Evolutionary conservation across 2,329 filamentous ascomycete genomes (phyloP).

Genomic region (Elsinoe arachidis): DNA sequence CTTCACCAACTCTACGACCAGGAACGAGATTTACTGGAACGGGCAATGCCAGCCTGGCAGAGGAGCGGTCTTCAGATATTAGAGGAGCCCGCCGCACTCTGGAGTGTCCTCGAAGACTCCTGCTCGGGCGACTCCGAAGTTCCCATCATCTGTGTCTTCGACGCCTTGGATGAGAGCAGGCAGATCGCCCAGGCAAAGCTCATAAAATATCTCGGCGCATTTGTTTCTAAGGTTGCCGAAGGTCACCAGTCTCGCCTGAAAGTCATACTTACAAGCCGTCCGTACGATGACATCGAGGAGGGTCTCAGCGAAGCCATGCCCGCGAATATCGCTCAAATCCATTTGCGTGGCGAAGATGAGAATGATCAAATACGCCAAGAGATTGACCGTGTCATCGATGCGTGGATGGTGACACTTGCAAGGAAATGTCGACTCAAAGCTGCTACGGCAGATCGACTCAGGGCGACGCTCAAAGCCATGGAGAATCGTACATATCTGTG

Average conservation of each 20-base stretch:
- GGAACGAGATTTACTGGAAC: slow-evolving; percentile 21
- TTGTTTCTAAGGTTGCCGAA: no score
- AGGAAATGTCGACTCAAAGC: not conserved
- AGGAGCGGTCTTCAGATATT: no score
- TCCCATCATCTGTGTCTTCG: slow-evolving; percentile 20
- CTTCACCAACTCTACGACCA: slow-evolving; percentile 31
- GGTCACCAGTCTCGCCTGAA: slow-evolving; percentile 16
- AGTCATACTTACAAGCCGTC: slow-evolving; percentile 20
- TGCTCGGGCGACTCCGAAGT: slow-evolving; percentile 16
- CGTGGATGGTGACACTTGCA: not conserved
- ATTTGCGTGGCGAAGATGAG: slow-evolving; percentile 15
- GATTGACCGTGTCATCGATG: slow-evolving; percentile 5
- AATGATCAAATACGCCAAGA: slow-evolving; percentile 13
- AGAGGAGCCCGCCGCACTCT: not conserved
- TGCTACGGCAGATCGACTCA: no score
- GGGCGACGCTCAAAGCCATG: slow-evolving; percentile 16
- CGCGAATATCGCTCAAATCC: slow-evolving; percentile 1
- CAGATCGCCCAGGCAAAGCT: slow-evolving; percentile 14
- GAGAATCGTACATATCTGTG: slow-evolving; percentile 27
- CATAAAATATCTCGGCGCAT: slow-evolving; percentile 7
- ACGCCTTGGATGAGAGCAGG: slow-evolving; percentile 23
- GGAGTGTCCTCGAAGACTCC: slow-evolving; percentile 15
- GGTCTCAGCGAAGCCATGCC: not conserved
- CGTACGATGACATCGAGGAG: slow-evolving; percentile 14
- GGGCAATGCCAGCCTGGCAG: not conserved